Evolutionary conservation across 163 green algal species (phyloP).

Genomic region (Volvox carteri): DNA sequence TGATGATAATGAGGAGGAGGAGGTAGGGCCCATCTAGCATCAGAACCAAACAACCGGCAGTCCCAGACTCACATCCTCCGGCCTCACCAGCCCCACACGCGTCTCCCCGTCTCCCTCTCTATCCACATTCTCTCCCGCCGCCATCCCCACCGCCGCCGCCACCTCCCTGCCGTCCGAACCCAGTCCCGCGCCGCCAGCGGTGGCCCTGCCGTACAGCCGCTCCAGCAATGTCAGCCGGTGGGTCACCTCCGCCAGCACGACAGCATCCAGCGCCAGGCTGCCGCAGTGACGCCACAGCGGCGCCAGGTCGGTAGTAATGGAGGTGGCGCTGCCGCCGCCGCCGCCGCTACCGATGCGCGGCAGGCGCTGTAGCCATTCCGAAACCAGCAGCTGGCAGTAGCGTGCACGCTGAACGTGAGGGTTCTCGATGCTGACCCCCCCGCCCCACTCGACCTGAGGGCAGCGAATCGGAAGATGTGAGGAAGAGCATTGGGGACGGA

Average conservation of each 20-base stretch:
- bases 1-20: too few relatives aligned
- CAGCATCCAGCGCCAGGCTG: constrained; percentile 83
- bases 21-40: too few relatives aligned
- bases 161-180: constrained; percentile 28
- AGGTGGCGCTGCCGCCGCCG: not conserved
- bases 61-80: constrained; percentile 48
- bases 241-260: constrained; percentile 71
- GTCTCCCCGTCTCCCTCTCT: not conserved
- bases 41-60: constrained; percentile 41
- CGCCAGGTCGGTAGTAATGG: constrained; percentile 29
- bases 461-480: not conserved
- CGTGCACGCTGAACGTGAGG: constrained; percentile 90
- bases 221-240: constrained; percentile 67
- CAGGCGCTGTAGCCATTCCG: constrained; percentile 86
- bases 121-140: not conserved
- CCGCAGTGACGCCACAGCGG: constrained; percentile 82
- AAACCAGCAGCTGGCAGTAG: constrained; percentile 90
- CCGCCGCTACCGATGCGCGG: constrained; percentile 52
- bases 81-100: constrained; percentile 40
- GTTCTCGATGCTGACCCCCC: constrained; percentile 88
- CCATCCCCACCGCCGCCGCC: constrained; percentile 10
- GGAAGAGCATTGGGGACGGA: not conserved
- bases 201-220: constrained; percentile 53
- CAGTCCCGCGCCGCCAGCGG: constrained; percentile 20
- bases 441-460: constrained; percentile 83